A percentile compares a stretch with the other conserved stretches of the same genome.
phyloP scores from a whole-genome alignment of 2,329 filamentous ascomycete species.

The Phaeoacremonium minimum region DNA sequence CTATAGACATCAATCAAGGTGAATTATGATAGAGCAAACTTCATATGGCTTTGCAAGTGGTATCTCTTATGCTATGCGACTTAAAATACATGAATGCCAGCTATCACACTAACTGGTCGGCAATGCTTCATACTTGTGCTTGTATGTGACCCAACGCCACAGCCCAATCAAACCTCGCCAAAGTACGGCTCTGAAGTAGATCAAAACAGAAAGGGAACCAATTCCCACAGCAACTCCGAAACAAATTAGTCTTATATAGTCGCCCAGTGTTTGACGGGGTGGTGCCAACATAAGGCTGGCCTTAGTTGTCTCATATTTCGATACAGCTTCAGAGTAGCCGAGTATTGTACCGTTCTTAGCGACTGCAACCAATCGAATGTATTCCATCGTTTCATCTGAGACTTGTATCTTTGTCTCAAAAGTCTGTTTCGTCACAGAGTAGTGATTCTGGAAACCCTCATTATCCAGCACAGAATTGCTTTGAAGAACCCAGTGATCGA shows the following conservation, averaged over 20 bases:
- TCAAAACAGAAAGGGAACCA: no score
- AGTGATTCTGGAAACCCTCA: background rate
- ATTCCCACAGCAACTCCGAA: no score
- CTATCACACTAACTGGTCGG: conserved; percentile 10
- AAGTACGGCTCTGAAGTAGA: background rate
- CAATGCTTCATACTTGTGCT: background rate
- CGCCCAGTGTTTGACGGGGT: no score
- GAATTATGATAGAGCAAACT: no score
- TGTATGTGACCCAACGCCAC: background rate
- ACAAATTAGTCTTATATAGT: no score
- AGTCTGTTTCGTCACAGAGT: background rate
- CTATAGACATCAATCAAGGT: no score
- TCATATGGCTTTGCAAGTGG: no score
- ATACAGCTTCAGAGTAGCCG: background rate
- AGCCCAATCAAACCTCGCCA: background rate
- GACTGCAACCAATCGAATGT: background rate
- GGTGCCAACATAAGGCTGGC: background rate
- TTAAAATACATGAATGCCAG: no score
- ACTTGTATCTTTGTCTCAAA: conserved; percentile 3
- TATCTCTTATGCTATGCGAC: no score
- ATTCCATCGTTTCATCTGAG: background rate
- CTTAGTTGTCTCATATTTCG: background rate
- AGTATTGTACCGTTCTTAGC: background rate
- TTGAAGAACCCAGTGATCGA: conserved; percentile 13
- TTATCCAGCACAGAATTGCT: background rate